Conservation (phyloP, 108 stramenopile species). For the Cylindrotheca fusiformis region DNA sequence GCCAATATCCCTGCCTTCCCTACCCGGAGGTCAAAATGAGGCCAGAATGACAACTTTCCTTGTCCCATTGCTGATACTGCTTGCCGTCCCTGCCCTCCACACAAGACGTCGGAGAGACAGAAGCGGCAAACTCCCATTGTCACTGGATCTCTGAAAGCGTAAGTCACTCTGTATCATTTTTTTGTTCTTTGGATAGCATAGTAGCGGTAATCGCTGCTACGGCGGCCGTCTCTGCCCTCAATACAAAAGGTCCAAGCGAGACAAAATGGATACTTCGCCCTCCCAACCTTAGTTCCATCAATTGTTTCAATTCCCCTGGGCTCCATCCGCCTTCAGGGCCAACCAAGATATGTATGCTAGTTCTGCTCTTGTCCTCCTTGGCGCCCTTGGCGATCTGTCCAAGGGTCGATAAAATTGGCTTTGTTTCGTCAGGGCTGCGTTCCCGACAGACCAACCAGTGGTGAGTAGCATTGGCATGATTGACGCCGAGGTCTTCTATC, state of each 20-base stretch:
- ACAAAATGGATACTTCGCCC: slow-evolving; percentile 40
- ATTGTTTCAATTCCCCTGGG: slow-evolving; percentile 44
- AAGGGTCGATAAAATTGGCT: slow-evolving; percentile 50
- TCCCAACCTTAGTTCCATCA: slow-evolving; percentile 3
- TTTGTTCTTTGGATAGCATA: neutral
- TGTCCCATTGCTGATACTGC: no score
- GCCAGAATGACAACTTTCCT: no score
- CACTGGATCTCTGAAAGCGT: no score
- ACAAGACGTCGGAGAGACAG: no score
- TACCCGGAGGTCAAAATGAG: no score
- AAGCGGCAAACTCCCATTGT: no score
- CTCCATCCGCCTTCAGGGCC: slow-evolving; percentile 91
- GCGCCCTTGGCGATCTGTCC: neutral
- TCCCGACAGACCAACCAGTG: slow-evolving; percentile 67
- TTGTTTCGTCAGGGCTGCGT: slow-evolving; percentile 28
- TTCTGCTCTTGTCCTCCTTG: neutral
- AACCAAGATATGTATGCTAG: slow-evolving; percentile 48
- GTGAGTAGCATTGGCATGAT: neutral
- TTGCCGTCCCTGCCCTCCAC: no score
- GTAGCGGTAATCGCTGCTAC: slow-evolving; percentile 54
- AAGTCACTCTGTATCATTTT: no score
- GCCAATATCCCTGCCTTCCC: no score
- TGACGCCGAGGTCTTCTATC: neutral
- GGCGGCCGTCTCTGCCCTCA: slow-evolving; percentile 82
- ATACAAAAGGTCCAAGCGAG: slow-evolving; percentile 58